Conservation (phyloP, 2,329 filamentous ascomycete species). For the Colletotrichum karsti region DNA sequence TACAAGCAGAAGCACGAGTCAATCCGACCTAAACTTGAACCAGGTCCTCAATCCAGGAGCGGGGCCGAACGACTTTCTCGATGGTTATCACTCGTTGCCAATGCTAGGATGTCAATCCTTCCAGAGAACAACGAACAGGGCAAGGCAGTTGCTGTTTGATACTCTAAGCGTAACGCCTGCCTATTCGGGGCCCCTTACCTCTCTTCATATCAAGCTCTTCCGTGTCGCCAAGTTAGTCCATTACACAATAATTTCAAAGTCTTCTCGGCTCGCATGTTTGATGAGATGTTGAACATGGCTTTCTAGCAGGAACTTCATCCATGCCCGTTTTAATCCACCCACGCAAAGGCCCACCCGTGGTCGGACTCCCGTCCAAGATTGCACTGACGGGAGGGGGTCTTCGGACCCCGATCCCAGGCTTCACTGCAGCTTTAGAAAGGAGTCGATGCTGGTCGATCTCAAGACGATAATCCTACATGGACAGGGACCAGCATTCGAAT, state of each 20-base stretch:
- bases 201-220: too few species aligned
- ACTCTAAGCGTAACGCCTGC: too few species aligned
- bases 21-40: not conserved
- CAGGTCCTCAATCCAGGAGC: not conserved
- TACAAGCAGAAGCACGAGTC: not conserved
- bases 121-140: too few species aligned
- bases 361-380: not conserved
- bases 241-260: not conserved
- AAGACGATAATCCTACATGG: not conserved
- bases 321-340: not conserved
- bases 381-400: not conserved
- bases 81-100: not conserved
- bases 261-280: not conserved
- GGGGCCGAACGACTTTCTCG: not conserved
- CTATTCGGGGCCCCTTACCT: too few species aligned
- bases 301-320: not conserved
- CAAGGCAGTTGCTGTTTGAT: too few species aligned
- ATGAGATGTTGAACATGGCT: not conserved
- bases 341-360: not conserved
- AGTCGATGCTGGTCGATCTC: not conserved
- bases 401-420: not conserved
- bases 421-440: not conserved
- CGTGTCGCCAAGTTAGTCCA: too few species aligned
- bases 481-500: not conserved
- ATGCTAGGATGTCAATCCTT: not conserved